phyloP scores from a whole-genome alignment of 768 basidiomycete genomes.

The Suillus tomentosus region DNA sequence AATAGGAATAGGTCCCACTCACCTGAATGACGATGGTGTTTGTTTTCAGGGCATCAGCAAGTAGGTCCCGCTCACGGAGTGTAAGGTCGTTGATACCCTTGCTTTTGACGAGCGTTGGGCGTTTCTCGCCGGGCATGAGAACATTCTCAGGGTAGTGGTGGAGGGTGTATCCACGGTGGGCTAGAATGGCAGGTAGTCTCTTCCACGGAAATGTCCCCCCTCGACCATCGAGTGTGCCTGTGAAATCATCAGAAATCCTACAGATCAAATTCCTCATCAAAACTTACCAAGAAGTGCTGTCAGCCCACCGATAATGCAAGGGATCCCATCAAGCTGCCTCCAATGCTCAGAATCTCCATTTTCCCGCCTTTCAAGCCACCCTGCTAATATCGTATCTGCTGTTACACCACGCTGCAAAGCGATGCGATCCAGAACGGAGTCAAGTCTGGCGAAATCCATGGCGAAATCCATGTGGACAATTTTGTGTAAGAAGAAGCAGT shows the following conservation, averaged over 20 bases:
- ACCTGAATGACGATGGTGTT: too few species aligned
- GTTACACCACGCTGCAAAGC: not conserved
- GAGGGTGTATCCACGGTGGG: not conserved
- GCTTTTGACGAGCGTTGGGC: not conserved
- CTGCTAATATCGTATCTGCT: not conserved
- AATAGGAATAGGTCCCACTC: not conserved
- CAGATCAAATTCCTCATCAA: not conserved
- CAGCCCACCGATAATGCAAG: not conserved
- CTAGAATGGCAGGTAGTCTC: not conserved
- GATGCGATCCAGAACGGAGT: not conserved
- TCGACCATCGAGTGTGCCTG: not conserved
- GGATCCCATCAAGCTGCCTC: not conserved
- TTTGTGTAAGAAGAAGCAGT: not conserved
- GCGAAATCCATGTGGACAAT: not conserved
- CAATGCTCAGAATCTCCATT: not conserved
- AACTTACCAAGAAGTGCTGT: not conserved
- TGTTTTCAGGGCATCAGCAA: too few species aligned
- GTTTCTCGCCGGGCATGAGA: not conserved
- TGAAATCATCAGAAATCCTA: not conserved
- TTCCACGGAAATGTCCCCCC: not conserved
- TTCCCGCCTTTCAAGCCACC: not conserved
- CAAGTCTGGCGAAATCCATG: not conserved
- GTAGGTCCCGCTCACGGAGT: not conserved
- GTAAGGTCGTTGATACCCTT: not conserved
- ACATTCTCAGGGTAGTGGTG: not conserved